phyloP scores from a whole-genome alignment of 306 rosid species.

The Sindora glabra region DNA sequence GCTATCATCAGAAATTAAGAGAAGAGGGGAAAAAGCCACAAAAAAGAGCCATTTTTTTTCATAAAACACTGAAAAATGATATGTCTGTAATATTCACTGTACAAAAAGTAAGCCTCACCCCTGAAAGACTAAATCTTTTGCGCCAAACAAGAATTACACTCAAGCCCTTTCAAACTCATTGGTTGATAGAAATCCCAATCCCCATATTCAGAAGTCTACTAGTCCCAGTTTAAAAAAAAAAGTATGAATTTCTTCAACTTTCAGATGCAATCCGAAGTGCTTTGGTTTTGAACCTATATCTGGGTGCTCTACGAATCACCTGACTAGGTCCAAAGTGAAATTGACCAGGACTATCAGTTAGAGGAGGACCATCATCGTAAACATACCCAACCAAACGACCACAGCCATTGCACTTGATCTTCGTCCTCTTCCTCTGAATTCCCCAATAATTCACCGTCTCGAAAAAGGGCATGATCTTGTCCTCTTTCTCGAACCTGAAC shows the following conservation, averaged over 20 bases:
- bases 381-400: conserved; percentile 48
- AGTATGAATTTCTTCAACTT: conserved; percentile 5
- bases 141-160: too few relatives aligned
- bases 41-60: neutral
- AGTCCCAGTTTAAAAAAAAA: neutral
- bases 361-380: conserved; percentile 85
- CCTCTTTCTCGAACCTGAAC: conserved; percentile 67
- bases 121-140: too few relatives aligned
- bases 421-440: conserved; percentile 76
- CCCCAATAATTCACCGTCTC: conserved; percentile 88
- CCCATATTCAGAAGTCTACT: neutral
- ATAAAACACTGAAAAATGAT: neutral
- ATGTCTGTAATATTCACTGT: neutral
- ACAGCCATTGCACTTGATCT: conserved; percentile 62
- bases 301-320: conserved; percentile 72
- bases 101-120: neutral
- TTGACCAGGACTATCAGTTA: conserved; percentile 61
- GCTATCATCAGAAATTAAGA: too few relatives aligned
- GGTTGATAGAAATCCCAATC: neutral
- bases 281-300: conserved; percentile 72
- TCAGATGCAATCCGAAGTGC: conserved; percentile 51
- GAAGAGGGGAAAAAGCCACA: too few relatives aligned
- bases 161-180: neutral
- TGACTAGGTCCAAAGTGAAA: conserved; percentile 89
- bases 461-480: conserved; percentile 73